Evolutionary conservation across 495 filamentous ascomycete genomes (phyloP).

Genomic region (Hypoxylon lienhwacheense): DNA sequence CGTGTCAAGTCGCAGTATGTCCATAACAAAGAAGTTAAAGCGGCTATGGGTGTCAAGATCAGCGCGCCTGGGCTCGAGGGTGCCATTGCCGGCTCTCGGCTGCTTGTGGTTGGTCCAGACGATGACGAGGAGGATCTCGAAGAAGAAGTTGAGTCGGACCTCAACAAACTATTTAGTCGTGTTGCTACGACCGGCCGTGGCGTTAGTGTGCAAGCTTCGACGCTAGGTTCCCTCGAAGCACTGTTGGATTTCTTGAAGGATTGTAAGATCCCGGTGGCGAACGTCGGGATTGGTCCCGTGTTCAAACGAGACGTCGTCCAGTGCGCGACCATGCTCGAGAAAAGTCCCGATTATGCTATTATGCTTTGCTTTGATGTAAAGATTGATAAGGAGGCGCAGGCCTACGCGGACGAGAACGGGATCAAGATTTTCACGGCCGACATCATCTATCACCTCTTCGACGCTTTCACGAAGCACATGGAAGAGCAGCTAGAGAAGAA

Average conservation of each 20-base stretch:
- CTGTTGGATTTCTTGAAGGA: constrained; percentile 91
- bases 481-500: constrained; percentile 78
- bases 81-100: constrained; percentile 93
- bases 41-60: constrained; percentile 97
- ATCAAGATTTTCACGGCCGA: constrained; percentile 99
- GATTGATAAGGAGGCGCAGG: constrained; percentile 92
- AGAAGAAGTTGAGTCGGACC: constrained; percentile 94
- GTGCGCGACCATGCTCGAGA: constrained; percentile 94
- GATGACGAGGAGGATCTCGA: constrained; percentile 96
- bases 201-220: constrained; percentile 97
- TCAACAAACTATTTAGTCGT: constrained; percentile 84
- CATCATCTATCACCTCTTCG: constrained; percentile 99
- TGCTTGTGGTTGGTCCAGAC: constrained; percentile 89
- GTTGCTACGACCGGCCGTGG: constrained; percentile 89
- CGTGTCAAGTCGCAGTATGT: constrained; percentile 92
- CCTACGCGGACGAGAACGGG: constrained; percentile 89
- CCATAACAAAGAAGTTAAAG: constrained; percentile 99
- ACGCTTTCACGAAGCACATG: constrained; percentile 94
- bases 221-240: constrained; percentile 94
- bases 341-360: constrained; percentile 90
- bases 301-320: constrained; percentile 99
- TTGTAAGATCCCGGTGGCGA: constrained; percentile 95
- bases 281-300: constrained; percentile 96
- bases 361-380: constrained; percentile 99
- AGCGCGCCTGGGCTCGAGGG: constrained; percentile 93